Conservation (phyloP, 192 early-diverging fungal species). For the Linnemannia exigua region DNA sequence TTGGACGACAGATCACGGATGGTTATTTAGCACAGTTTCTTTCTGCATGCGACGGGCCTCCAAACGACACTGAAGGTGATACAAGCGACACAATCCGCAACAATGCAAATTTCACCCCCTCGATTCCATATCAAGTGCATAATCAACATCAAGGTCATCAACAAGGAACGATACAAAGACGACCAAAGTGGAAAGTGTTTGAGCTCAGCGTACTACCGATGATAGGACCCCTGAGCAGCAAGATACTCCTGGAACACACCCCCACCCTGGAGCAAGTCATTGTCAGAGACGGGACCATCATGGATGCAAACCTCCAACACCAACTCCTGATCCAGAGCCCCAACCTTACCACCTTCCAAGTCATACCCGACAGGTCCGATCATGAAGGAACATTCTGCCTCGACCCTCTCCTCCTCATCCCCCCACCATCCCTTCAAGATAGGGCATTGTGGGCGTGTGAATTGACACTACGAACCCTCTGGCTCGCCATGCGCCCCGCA, state of each 20-base stretch:
- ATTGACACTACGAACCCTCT: not conserved
- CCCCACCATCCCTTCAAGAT: not conserved
- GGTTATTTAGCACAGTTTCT: not conserved
- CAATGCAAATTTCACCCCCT: not conserved
- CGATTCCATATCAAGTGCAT: not conserved
- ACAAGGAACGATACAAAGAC: not conserved
- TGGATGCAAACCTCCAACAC: not conserved
- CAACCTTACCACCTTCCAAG: not conserved
- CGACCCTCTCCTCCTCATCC: not conserved
- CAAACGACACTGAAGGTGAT: not conserved
- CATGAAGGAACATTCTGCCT: not conserved
- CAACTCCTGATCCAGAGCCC: not conserved
- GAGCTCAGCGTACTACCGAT: not conserved
- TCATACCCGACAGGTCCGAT: not conserved
- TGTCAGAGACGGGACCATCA: not conserved
- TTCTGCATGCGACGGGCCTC: not conserved
- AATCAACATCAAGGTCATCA: not conserved
- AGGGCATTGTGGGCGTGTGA: not conserved
- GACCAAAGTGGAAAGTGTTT: not conserved
- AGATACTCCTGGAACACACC: not conserved
- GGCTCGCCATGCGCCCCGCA: not conserved
- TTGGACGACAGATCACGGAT: not conserved
- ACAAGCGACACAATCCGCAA: not conserved
- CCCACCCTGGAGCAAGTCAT: not conserved
- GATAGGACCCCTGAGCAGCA: not conserved